phyloP scores from a whole-genome alignment of 768 basidiomycete genomes.

The Rhizopogon sp. region DNA sequence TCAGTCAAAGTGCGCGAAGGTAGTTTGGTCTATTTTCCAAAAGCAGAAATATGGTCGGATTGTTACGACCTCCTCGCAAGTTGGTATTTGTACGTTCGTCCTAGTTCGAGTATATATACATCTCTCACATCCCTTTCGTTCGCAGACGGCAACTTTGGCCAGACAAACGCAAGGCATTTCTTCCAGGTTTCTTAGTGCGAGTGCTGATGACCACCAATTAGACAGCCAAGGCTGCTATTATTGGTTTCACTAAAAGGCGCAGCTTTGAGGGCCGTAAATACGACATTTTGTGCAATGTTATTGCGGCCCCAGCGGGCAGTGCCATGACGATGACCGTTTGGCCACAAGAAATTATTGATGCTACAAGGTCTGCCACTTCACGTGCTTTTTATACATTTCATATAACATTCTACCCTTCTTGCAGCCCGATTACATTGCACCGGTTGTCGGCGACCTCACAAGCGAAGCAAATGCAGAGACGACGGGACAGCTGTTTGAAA shows the following conservation, averaged over 20 bases:
- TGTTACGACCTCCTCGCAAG: conserved; percentile 88
- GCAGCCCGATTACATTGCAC: conserved; percentile 88
- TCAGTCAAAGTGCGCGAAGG: conserved; percentile 69
- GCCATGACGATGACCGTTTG: conserved; percentile 88
- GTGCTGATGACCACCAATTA: conserved; percentile 27
- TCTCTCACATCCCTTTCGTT: background rate
- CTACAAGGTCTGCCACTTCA: conserved; percentile 61
- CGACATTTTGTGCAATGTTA: conserved; percentile 82
- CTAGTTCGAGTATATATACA: background rate
- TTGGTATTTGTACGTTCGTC: conserved; percentile 78
- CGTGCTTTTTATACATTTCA: background rate
- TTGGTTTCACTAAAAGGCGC: conserved; percentile 84
- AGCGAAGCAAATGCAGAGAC: conserved; percentile 76
- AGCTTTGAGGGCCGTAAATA: conserved; percentile 91
- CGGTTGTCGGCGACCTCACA: conserved; percentile 87
- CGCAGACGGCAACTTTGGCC: conserved; percentile 93
- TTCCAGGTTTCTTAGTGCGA: background rate
- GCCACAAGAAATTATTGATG: conserved; percentile 83
- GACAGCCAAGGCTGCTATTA: conserved; percentile 89
- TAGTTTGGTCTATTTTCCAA: conserved; percentile 95
- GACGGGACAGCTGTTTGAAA: conserved; percentile 77
- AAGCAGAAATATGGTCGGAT: conserved; percentile 96
- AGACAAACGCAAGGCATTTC: conserved; percentile 62
- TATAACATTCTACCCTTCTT: background rate
- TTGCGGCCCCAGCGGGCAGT: conserved; percentile 86